These are phyloP conservation scores for Sedum album DNA, from an alignment of 164 flowering plant genomes.

Conservation along the genomic window DNA sequence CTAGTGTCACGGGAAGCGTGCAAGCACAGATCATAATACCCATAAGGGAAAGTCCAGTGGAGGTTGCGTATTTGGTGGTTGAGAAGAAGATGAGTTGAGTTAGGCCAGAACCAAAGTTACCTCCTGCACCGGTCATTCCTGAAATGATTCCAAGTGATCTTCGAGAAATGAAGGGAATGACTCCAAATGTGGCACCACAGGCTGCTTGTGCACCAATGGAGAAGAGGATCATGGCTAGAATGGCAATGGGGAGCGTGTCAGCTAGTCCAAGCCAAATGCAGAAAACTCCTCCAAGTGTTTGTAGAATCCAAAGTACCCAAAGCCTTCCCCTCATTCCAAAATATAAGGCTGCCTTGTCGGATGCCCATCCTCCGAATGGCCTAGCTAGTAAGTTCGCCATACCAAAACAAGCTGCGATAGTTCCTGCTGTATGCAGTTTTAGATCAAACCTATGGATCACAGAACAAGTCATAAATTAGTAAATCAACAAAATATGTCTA, in stretches of 20 bases:
- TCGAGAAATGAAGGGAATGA: slow-evolving; percentile 42
- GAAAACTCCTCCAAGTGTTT: slow-evolving; percentile 64
- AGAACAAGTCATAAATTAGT: slow-evolving; percentile 62
- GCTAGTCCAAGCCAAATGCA: slow-evolving; percentile 66
- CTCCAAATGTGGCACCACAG: slow-evolving; percentile 12
- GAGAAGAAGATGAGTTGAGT: slow-evolving; percentile 68
- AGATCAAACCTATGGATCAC: slow-evolving; percentile 49
- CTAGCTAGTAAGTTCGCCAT: slow-evolving; percentile 70
- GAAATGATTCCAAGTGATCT: slow-evolving; percentile 72
- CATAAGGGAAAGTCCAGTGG: slow-evolving; percentile 48
- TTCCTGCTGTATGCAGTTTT: slow-evolving; percentile 69
- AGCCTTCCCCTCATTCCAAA: slow-evolving; percentile 71
- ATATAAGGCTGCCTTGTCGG: slow-evolving; percentile 38
- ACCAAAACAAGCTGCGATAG: slow-evolving; percentile 63
- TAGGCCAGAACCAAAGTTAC: slow-evolving; percentile 67
- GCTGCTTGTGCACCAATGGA: slow-evolving; percentile 62
- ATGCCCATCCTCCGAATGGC: slow-evolving; percentile 57
- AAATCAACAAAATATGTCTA: slow-evolving; percentile 20
- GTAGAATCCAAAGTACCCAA: slow-evolving; percentile 67
- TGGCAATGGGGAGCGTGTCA: slow-evolving; percentile 40
- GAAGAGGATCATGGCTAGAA: slow-evolving; percentile 59
- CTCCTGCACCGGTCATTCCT: slow-evolving; percentile 72
- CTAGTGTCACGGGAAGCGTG: slow-evolving; percentile 47
- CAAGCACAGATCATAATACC: slow-evolving; percentile 56
- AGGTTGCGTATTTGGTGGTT: slow-evolving; percentile 37